Base-by-base conservation (phyloP, 2,329 filamentous ascomycete species). In the Triangularia setosa region DNA sequence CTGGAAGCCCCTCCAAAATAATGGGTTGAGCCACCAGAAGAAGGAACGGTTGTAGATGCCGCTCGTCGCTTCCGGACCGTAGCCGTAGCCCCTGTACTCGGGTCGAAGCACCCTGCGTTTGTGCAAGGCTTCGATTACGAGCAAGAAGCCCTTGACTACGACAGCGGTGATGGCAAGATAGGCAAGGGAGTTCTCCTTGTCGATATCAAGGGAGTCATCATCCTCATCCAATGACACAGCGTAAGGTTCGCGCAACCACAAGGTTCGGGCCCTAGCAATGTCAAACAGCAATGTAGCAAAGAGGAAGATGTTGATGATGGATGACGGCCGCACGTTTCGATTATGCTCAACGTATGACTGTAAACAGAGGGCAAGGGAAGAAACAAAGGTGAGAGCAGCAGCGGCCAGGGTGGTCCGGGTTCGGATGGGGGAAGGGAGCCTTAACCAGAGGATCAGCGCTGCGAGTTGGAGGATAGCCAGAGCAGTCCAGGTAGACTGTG, bases 311-410 rank as follows among this genome's bases (percentile, higher is more conserved):
- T 67, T 71, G 12, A 79, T 67, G 1, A 79, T 55, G 0, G 72
- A 66, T 0, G 77, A 77, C 0, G 78, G 75, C 18, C 72, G 69
- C 1, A 69, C 66, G 4, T 75, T 73, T 5, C 71, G 72, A 12
- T 68, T 66, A 65, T 81, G 79, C 61, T 81, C 78, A 1, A 66
- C 27, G 55, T 70, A 77, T 0, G 77, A 79, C 2, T 80, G 61
- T 0, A 69, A 44, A 2, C 72, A 62, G 4, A 76, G 67, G n/a
- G 69, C 69, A 3, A 77, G 44, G 1, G 73, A 72, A 1, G 75
- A 74, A 14, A 76, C 24, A 1, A 76, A 61, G 0, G 67, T 67
- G 6, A 79, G 53, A 0, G 65, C 65, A 1, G 72, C 66, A 11
- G 75, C 72, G 0, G 76, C 69, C 1, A 76, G 62, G 1, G 76